A percentile compares a stretch with the other conserved stretches of the same genome.
phyloP scores from a whole-genome alignment of 192 early-diverging fungal species.

The Coemansia sp. region DNA sequence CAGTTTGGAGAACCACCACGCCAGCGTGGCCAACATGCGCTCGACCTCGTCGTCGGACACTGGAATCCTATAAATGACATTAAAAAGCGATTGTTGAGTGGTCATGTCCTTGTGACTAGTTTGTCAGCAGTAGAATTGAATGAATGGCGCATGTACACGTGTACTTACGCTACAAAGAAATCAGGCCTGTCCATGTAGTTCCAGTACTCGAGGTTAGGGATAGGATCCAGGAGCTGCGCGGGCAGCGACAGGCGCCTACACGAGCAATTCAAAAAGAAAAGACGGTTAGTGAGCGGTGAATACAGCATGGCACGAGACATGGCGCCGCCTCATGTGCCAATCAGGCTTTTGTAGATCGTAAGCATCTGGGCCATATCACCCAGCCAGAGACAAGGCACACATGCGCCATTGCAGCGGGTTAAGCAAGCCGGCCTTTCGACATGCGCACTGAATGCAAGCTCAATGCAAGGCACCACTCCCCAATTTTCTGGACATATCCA shows the following conservation, averaged over 20 bases:
- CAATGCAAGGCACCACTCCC: not conserved
- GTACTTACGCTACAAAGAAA: conserved; percentile 59
- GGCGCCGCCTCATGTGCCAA: conserved; percentile 3
- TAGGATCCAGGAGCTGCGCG: conserved; percentile 66
- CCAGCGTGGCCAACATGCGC: conserved; percentile 66
- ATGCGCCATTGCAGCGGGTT: not conserved
- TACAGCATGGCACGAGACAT: not conserved
- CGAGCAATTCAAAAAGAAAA: not conserved
- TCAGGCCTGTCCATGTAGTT: conserved; percentile 77
- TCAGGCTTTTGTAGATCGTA: conserved; percentile 1
- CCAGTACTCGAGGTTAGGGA: conserved; percentile 75
- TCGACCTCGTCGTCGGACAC: conserved; percentile 63
- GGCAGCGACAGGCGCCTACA: conserved; percentile 68
- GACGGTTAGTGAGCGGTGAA: not conserved
- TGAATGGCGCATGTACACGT: conserved; percentile 6
- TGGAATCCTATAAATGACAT: conserved; percentile 52
- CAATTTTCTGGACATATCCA: not conserved
- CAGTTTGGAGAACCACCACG: conserved; percentile 73
- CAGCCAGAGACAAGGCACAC: not conserved
- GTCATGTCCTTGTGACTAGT: not conserved
- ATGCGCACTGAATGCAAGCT: not conserved
- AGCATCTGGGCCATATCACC: not conserved
- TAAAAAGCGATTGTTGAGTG: not conserved
- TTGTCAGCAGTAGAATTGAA: conserved; percentile 4
- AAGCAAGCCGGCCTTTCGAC: not conserved